Evolutionary conservation across 352 stramenopile genomes (phyloP).

Genomic region (Phytophthora citrophthora): DNA sequence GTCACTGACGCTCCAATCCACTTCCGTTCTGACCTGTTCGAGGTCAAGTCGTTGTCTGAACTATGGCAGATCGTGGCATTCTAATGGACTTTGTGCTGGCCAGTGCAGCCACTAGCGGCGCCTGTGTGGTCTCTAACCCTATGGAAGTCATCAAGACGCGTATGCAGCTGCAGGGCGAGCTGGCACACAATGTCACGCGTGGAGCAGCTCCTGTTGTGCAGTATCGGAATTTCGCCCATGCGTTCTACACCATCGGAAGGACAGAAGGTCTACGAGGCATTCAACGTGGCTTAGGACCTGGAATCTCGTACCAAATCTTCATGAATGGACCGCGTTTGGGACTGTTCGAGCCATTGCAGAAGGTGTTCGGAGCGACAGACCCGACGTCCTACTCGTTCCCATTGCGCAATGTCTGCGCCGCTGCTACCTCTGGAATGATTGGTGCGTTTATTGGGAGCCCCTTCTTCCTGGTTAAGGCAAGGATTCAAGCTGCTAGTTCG

Average conservation of each 20-base stretch:
- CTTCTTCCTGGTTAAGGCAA: constrained; percentile 87
- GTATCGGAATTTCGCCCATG: constrained; percentile 88
- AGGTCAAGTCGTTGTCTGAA: constrained; percentile 2
- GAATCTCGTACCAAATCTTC: constrained; percentile 84
- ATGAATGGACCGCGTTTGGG: constrained; percentile 85
- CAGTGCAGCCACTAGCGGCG: constrained; percentile 65
- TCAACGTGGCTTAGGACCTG: constrained; percentile 76
- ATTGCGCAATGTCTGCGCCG: constrained; percentile 77
- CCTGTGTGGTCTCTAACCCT: constrained; percentile 85
- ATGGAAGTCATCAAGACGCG: constrained; percentile 92
- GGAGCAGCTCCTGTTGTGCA: constrained; percentile 49
- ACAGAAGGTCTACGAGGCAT: constrained; percentile 81
- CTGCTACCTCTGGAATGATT: constrained; percentile 77
- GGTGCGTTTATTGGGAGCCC: constrained; percentile 80
- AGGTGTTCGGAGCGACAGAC: constrained; percentile 82
- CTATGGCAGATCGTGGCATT: constrained; percentile 54
- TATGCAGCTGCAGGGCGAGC: constrained; percentile 89
- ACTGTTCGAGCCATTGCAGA: constrained; percentile 82
- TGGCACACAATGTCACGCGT: constrained; percentile 56
- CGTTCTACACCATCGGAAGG: constrained; percentile 83
- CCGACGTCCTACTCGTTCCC: constrained; percentile 75
- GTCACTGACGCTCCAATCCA: constrained; percentile 1
- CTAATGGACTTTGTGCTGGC: constrained; percentile 77
- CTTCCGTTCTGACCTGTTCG: constrained; percentile 4
- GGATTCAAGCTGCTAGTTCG: constrained; percentile 84